A percentile compares a stretch with the other conserved stretches of the same genome.
Conservation (phyloP, 768 basidiomycete species). For the Tephrocybe sp. region DNA sequence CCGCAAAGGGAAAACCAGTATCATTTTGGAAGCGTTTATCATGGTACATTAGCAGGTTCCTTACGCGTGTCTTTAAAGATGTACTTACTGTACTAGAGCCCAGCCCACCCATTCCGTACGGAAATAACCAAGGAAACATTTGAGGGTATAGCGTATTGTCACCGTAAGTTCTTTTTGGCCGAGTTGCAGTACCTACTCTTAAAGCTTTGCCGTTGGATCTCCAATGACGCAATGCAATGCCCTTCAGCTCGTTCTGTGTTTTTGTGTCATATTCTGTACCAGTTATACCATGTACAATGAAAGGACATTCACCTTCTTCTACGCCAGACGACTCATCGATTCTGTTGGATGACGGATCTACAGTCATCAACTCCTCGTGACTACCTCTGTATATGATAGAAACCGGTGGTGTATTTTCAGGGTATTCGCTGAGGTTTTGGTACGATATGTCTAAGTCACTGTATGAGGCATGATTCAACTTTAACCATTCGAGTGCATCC, state of each 20-base stretch:
- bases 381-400: constrained; percentile 22
- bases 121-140: too few relatives aligned
- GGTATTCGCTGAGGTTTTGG: constrained; percentile 23
- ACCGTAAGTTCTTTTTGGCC: too few relatives aligned
- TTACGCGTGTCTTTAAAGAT: background rate
- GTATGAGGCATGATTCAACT: constrained; percentile 31
- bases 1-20: background rate
- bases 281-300: constrained; percentile 35
- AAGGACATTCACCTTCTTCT: constrained; percentile 29
- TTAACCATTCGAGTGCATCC: constrained; percentile 32
- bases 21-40: background rate
- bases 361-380: background rate
- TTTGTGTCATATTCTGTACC: constrained; percentile 18
- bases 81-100: too few relatives aligned
- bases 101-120: too few relatives aligned
- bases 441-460: constrained; percentile 26
- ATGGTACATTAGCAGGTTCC: background rate
- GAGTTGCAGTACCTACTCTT: background rate
- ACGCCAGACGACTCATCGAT: constrained; percentile 20
- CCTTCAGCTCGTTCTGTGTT: constrained; percentile 15
- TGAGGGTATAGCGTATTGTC: too few relatives aligned
- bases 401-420: constrained; percentile 19
- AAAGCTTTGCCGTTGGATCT: constrained; percentile 15
- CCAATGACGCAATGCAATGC: constrained; percentile 22
- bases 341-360: background rate